Evolutionary conservation across 2,329 filamentous ascomycete genomes (phyloP), one percentile per base, ranked within the genome.

Genomic region (Xylaria polymorpha): DNA sequence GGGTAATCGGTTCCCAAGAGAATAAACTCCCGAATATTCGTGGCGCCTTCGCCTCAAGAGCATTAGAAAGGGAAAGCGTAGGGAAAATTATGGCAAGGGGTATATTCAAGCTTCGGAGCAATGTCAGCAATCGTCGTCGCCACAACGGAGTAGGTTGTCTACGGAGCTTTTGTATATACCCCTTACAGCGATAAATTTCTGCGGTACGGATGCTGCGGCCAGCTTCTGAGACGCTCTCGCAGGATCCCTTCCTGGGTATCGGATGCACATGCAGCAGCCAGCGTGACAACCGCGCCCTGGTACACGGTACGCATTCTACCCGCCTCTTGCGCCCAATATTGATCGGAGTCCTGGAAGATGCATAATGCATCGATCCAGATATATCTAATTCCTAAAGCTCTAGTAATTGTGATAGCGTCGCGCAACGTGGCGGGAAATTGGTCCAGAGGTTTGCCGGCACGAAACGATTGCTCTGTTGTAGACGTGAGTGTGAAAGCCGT

Each of bases 301-400:
- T 72, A 72, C 14, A 72, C 61, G 22, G 43, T n/a, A 25, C 53
- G 29, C 70, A 72, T 72, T 25, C 53, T 35, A 4, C 57, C 20
- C 12, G 67, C 57, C 57, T 72, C 61, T 22, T 43, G 39, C 7
- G 25, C 37, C 67, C 67, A 71, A 41, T 71, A 67, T 4, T 59
- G 43, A 12, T 44, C 51, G 1, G 51, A 59, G 29, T 67, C 65
- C 22, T 67, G 65, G n/a, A 63, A 50, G 22, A 67, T 67, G 58
- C 65, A 67, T 22, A 67, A 41, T 3, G 58, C 48, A 25, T 67
- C 65, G 9, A 67, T 63, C 65, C 65, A 67, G 18, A 67, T 51
- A 29, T 67, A 67, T 15, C 53, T 46, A 12, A 68, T 60, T 9
- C 59, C 53, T 32, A 68, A 48, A 37, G 51, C 51, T 37, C 66